Percentiles rank a stretch among this genome's conserved stretches.
These are phyloP conservation scores for Moniliophthora roreri DNA, from an alignment of 1,284 basidiomycete genomes.

Conservation along the genomic window DNA sequence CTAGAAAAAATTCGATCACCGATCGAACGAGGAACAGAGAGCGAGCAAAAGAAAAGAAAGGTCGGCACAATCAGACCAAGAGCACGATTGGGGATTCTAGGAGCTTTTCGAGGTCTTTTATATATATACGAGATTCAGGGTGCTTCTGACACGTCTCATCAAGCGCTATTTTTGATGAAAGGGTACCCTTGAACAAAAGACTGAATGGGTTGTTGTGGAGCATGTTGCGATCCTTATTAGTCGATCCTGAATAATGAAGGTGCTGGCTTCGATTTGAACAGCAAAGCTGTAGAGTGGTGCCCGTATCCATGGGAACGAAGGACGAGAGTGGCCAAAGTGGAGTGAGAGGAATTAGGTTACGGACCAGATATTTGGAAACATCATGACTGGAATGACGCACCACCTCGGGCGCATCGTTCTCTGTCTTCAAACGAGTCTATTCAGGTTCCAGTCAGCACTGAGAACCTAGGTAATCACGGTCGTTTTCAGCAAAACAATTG, in stretches of 20 bases:
- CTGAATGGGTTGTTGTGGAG: background rate
- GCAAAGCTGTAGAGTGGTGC: background rate
- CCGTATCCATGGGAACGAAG: background rate
- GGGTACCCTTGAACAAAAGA: background rate
- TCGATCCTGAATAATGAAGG: background rate
- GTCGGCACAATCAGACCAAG: conserved; percentile 15
- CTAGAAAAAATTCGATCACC: conserved; percentile 16
- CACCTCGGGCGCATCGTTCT: too few species aligned
- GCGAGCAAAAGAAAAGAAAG: conserved; percentile 3
- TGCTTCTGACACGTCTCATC: background rate
- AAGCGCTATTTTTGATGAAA: too few species aligned
- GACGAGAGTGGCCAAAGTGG: background rate
- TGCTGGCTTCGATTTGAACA: background rate
- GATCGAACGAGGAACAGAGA: conserved; percentile 14
- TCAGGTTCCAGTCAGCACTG: too few species aligned
- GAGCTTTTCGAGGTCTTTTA: too few species aligned
- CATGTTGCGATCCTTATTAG: background rate
- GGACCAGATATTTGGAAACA: too few species aligned
- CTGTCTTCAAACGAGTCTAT: too few species aligned
- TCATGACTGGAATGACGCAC: too few species aligned
- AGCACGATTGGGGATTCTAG: conserved; percentile 16
- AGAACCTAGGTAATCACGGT: too few species aligned
- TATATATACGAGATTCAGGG: conserved; percentile 11
- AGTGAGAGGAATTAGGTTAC: too few species aligned
- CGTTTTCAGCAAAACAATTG: too few species aligned